Base-by-base conservation (phyloP, 306 rosid genomes). In the Casuarina equisetifolia region DNA sequence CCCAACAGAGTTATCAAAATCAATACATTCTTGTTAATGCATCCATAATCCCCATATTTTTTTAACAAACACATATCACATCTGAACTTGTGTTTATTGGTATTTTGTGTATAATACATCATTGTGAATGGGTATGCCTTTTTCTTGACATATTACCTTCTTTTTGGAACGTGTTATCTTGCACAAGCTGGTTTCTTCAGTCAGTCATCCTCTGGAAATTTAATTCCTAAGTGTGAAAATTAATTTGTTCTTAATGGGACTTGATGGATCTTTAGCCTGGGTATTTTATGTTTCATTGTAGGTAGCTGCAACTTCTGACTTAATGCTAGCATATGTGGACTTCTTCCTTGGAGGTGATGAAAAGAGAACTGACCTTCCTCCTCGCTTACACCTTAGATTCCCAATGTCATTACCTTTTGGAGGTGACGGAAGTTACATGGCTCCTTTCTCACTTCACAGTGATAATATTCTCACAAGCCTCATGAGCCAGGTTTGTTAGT, bases 311-410 rank as follows among this genome's bases (percentile, higher is more conserved):
- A 92, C 98, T 77, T 83, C 99, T 73, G 99, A 96, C 79, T 83
- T 96, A 85, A 96, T 96, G 98, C 94, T 92, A 55, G 98, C 91
- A 19, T 93, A 90, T 87, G 74, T 93, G 79, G 99, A 96, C 82
- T 93, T 96, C 87, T 96, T 91, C 84, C 97, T 96, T 68, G 99
- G 99, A 57, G 99, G 98, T 72, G 99, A 96, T 82, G 99, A 96
- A 75, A 96, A 93, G 91, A 91, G 99, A 87, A 77, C 78, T 20
- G 99, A 96, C 88, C 93, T 96, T 82, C 98, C 97, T 82, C 95
- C 98, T 50, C 91, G 87, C 81, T 86, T 96, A 79, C 75, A 74
- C 74, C 92, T 87, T 84, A 90, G 98, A 80, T 86, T 91, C 75
- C 99, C 99, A 19, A 81, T 96, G 84, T 81, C 96, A 51, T 81